Base-by-base conservation (phyloP, 2,329 filamentous ascomycete species). In the Fonsecaea monophora region DNA sequence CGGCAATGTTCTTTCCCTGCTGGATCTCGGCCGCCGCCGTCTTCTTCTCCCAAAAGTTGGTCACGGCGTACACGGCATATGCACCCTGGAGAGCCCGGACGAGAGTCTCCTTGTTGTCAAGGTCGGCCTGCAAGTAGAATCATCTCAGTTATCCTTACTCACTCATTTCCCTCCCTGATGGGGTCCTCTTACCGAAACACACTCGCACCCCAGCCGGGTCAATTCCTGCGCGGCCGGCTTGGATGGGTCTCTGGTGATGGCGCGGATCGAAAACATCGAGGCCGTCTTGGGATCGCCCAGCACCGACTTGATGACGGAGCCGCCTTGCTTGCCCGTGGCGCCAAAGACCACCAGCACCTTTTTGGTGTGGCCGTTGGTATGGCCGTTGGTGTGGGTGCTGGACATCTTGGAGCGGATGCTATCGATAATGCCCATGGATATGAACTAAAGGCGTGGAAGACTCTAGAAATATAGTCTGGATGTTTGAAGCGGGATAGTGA, bases 251-350 rank as follows among this genome's bases (percentile, higher is more conserved):
- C 84, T 81, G 7, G 82, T 84, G 60, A 86, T 78, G 48, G 78
- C 83, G 12, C 84, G 81, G 62, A 86, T 77, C 50, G 75, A 79
- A 75, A 79, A 86, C 60, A 80, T 69, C 45, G 78, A 71, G 1
- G 81, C 82, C 15, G 85, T 78, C 3, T 74, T 71, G 0, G 80
- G 70, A 68, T 86, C 79, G 18, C 76, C 76, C 8, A 85, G 77
- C 10, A 86, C 75, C 35, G 77, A 73, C 60, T 79, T 74, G 63
- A 86, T 76, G 5, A 86, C 76, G 3, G 82, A 82, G 8, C 82
- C 76, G 21, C 84, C 84, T 72, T 86, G 84, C 37, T 82, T 78
- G 67, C 84, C 83, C 0, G 84, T 86, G 32, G 83, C 83, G 5
- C 84, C 83, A 60, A 85, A 82, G 21, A 86, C 78, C 18, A 76